Evolutionary conservation across 2,329 filamentous ascomycete species (phyloP).

Genomic region (Pestalotiopsis sp.): DNA sequence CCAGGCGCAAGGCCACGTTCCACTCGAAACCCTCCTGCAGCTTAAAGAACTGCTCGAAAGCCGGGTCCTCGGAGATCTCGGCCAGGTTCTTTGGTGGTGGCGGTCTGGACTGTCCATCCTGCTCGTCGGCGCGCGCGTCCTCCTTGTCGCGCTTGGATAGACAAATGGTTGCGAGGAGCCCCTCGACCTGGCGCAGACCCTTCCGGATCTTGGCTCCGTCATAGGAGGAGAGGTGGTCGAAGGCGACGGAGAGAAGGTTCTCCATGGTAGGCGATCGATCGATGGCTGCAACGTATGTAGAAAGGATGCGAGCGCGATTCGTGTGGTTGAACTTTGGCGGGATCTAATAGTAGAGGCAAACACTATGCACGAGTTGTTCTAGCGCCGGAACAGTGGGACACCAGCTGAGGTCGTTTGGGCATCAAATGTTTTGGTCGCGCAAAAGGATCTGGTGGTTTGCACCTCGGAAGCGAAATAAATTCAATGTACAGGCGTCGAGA

Average conservation of each 20-base stretch:
- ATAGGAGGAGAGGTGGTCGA: constrained; percentile 94
- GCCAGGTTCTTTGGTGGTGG: constrained; percentile 63
- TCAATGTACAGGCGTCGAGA: neutral
- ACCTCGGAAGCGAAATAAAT: neutral
- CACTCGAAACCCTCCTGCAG: constrained; percentile 97
- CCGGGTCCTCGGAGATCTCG: constrained; percentile 78
- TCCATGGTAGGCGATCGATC: constrained; percentile 67
- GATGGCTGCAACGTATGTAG: constrained; percentile 6
- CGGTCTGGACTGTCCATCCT: constrained; percentile 40
- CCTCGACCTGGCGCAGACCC: constrained; percentile 91
- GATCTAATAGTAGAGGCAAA: neutral
- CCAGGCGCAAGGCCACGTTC: constrained; percentile 88
- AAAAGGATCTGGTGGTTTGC: neutral
- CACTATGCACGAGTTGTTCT: neutral
- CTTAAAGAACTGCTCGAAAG: constrained; percentile 95
- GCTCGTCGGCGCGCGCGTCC: constrained; percentile 26
- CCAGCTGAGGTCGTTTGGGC: neutral
- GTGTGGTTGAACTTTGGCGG: neutral
- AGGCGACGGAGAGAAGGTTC: constrained; percentile 85
- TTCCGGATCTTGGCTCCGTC: constrained; percentile 90
- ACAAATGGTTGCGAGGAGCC: constrained; percentile 91
- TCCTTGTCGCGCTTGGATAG: constrained; percentile 54
- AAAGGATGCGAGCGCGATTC: constrained; percentile 15
- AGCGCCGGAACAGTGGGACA: neutral
- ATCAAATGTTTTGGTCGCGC: neutral